These are phyloP conservation scores for Rhodamnia argentea DNA, from an alignment of 345 rosid species.

Conservation along the genomic window DNA sequence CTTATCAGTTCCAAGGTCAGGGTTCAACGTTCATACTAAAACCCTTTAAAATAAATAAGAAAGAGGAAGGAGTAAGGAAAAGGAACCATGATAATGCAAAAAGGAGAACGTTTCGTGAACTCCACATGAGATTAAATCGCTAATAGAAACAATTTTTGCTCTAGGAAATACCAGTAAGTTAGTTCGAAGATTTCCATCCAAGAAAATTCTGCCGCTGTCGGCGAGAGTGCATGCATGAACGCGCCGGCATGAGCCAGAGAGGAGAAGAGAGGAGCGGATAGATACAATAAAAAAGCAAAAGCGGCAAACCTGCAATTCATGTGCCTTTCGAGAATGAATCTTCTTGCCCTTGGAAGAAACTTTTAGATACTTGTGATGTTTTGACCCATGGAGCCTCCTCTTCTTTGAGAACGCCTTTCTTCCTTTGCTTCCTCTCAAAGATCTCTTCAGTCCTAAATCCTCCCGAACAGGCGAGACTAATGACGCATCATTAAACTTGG, in stretches of 20 bases:
- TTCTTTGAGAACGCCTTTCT: slow-evolving; percentile 29
- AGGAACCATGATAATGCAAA: not conserved
- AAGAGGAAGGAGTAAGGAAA: not conserved
- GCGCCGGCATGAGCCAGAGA: not conserved
- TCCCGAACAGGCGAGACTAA: slow-evolving; percentile 12
- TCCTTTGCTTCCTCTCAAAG: slow-evolving; percentile 29
- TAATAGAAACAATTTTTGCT: not conserved
- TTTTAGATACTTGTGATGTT: slow-evolving; percentile 43
- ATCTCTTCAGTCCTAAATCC: slow-evolving; percentile 22
- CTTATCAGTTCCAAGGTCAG: not conserved
- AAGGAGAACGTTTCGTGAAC: not conserved
- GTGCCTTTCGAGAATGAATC: slow-evolving; percentile 23
- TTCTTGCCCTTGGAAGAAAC: slow-evolving; percentile 46
- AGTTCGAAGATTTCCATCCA: not conserved
- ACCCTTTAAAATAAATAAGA: not conserved
- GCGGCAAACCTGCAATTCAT: slow-evolving; percentile 42
- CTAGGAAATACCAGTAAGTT: not conserved
- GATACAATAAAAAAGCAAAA: slow-evolving; percentile 4
- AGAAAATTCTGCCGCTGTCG: not conserved
- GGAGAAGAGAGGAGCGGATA: not conserved
- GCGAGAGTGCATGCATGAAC: not conserved
- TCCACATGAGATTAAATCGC: not conserved
- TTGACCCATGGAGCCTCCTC: slow-evolving; percentile 31
- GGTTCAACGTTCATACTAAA: not conserved
- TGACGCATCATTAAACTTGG: slow-evolving; percentile 37